These are phyloP conservation scores for Aspergillus tamarii DNA, from an alignment of 2,329 filamentous ascomycete genomes.

Conservation along the genomic window DNA sequence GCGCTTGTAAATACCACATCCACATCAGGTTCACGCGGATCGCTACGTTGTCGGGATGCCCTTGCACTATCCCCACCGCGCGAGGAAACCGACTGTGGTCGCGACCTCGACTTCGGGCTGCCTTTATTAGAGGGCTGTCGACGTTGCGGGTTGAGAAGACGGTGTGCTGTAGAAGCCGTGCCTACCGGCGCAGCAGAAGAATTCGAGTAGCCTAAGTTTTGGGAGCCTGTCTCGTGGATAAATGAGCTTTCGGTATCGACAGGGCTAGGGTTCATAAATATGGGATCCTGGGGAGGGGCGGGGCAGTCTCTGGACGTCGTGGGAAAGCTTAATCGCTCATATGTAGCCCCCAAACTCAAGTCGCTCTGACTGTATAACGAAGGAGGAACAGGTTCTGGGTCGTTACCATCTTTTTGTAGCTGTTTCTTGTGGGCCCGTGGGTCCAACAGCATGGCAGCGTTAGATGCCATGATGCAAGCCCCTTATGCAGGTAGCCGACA, in stretches of 20 bases:
- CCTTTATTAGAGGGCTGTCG: conserved; percentile 14
- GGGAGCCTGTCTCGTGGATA: conserved; percentile 24
- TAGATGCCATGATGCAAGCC: conserved; percentile 39
- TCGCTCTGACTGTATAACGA: conserved; percentile 15
- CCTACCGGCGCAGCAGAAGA: conserved; percentile 28
- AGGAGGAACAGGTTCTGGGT: conserved; percentile 14
- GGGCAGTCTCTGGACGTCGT: conserved; percentile 17
- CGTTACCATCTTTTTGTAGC: conserved; percentile 39
- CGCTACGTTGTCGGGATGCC: conserved; percentile 15
- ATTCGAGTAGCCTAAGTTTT: conserved; percentile 19
- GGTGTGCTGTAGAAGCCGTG: conserved; percentile 28
- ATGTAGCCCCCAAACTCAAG: conserved; percentile 5
- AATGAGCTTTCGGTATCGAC: conserved; percentile 28
- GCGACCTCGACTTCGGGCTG: conserved; percentile 21
- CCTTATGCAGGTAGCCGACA: conserved; percentile 21
- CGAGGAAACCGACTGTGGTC: conserved; percentile 18
- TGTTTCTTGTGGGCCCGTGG: conserved; percentile 46
- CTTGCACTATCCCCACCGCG: conserved; percentile 13
- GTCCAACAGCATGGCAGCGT: conserved; percentile 48
- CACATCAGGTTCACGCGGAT: conserved; percentile 22
- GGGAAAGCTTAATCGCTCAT: conserved; percentile 17
- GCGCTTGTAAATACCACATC: conserved; percentile 35
- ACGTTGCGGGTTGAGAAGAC: conserved; percentile 24
- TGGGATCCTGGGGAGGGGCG: conserved; percentile 20
- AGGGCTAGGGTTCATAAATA: conserved; percentile 17